A percentile compares a stretch with the other conserved stretches of the same genome.
These are phyloP conservation scores for Straminergon stramineum DNA, from an alignment of 225 moss, liverwort and hornwort species.

Conservation along the genomic window DNA sequence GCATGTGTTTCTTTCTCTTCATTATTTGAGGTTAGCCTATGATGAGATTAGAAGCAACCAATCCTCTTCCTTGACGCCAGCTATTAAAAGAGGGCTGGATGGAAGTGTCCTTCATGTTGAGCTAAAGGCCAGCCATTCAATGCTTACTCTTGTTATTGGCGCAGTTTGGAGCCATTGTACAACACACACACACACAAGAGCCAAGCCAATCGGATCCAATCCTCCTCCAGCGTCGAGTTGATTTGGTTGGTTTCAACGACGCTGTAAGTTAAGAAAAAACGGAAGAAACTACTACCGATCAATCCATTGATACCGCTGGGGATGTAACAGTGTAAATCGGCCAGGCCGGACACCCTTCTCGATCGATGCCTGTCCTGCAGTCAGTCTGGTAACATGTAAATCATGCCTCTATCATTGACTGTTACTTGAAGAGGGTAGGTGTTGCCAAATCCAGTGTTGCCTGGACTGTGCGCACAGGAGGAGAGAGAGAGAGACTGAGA, in stretches of 20 bases:
- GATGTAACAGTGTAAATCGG: neutral
- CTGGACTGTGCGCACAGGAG: neutral
- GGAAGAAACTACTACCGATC: neutral
- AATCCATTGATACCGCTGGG: neutral
- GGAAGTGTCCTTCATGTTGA: neutral
- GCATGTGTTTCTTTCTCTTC: neutral
- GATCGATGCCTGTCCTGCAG: neutral
- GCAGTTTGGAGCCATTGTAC: neutral
- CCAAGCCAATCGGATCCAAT: neutral
- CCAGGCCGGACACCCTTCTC: neutral
- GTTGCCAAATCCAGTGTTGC: neutral
- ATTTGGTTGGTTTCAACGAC: neutral
- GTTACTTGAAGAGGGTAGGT: constrained; percentile 10
- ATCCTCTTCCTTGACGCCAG: neutral
- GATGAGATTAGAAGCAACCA: neutral
- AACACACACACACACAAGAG: neutral
- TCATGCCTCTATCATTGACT: constrained; percentile 9
- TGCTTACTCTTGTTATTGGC: neutral
- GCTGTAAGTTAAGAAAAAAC: neutral
- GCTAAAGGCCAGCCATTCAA: neutral
- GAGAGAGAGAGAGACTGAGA: neutral
- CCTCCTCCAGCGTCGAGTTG: neutral
- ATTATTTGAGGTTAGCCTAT: neutral
- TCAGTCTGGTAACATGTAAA: neutral
- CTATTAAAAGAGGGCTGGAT: neutral